Conservation (phyloP, 1,284 basidiomycete genomes). For the Naganishia albida region DNA sequence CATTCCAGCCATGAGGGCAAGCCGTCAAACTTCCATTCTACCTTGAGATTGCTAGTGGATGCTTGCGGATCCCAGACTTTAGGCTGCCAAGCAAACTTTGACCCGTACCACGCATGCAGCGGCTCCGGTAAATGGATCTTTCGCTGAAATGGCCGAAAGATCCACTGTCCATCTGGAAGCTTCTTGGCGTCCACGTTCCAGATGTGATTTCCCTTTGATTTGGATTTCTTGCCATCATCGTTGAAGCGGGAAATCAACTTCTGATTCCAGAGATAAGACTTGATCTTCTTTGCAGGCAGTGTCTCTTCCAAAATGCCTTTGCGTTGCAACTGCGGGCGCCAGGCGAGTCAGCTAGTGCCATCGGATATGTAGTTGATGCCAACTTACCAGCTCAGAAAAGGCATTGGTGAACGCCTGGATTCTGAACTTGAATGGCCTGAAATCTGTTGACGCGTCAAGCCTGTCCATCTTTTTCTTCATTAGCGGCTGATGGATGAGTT, state of each 20-base stretch:
- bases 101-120: conserved; percentile 61
- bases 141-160: conserved; percentile 86
- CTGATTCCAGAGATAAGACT: conserved; percentile 92
- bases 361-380: not conserved
- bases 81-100: conserved; percentile 67
- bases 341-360: not conserved
- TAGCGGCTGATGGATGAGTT: conserved; percentile 95
- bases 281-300: conserved; percentile 70
- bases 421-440: conserved; percentile 97
- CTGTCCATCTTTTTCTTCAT: conserved; percentile 99
- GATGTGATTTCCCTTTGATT: conserved; percentile 99
- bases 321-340: conserved; percentile 39
- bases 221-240: conserved; percentile 98
- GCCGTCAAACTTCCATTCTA: conserved; percentile 62
- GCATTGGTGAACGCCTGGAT: conserved; percentile 98
- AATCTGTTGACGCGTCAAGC: conserved; percentile 91
- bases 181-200: conserved; percentile 98
- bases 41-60: conserved; percentile 73
- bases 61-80: conserved; percentile 97
- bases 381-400: conserved; percentile 82
- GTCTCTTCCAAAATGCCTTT: conserved; percentile 58
- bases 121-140: conserved; percentile 77
- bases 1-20: conserved; percentile 85
- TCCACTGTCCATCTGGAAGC: conserved; percentile 72
- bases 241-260: conserved; percentile 96